Evolutionary conservation across 139 green algal species (phyloP).

Genomic region (Pseudopediastrum boryanum): DNA sequence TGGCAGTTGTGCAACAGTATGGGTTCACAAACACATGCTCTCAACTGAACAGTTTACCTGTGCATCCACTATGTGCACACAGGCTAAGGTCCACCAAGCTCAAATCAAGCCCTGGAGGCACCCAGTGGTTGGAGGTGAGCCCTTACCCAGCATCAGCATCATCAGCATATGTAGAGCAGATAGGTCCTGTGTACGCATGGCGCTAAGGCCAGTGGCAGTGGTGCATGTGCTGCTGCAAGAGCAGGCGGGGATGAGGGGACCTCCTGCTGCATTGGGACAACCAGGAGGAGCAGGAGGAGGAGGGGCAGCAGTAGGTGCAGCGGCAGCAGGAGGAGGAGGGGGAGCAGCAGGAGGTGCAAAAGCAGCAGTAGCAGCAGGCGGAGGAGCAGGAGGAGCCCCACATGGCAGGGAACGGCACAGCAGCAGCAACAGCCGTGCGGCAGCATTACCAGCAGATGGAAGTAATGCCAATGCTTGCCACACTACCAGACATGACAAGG

Average conservation of each 20-base stretch:
- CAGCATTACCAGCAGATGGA: no score
- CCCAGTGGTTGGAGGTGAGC: slow-evolving; percentile 8
- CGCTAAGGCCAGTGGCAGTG: slow-evolving; percentile 17
- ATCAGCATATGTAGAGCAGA: slow-evolving; percentile 31
- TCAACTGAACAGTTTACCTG: neutral
- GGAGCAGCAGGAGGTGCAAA: neutral
- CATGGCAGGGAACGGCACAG: no score
- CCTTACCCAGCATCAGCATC: slow-evolving; percentile 16
- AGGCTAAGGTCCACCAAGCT: slow-evolving; percentile 4
- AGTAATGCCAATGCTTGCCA: no score
- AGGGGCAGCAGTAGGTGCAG: slow-evolving; percentile 6
- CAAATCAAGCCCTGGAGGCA: neutral
- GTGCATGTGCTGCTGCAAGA: slow-evolving; percentile 9
- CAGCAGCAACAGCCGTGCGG: no score
- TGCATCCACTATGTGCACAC: neutral
- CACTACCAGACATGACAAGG: no score
- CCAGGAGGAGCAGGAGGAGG: neutral
- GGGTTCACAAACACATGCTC: neutral
- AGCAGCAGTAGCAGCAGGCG: neutral
- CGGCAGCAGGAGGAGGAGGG: no score
- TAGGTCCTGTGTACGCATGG: slow-evolving; percentile 5
- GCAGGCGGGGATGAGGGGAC: slow-evolving; percentile 12
- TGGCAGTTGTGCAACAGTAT: neutral
- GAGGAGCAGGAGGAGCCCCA: neutral
- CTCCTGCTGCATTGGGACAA: slow-evolving; percentile 2